Evolutionary conservation across 352 stramenopile genomes (phyloP), one percentile per base, ranked within the genome.

Genomic region (Pythium biforme): DNA sequence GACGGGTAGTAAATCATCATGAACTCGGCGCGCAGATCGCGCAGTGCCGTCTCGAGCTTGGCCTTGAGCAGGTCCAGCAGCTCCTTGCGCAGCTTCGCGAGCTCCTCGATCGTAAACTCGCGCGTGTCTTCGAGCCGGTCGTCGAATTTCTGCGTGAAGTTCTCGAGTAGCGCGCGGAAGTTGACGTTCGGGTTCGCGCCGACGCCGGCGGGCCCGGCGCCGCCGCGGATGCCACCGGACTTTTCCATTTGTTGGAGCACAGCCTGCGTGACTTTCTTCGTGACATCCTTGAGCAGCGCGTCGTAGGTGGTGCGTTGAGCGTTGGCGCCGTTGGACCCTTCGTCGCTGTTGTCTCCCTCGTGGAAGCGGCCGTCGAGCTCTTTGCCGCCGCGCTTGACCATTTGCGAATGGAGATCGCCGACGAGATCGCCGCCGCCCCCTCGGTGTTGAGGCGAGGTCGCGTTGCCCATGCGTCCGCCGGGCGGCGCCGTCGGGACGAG

Each of bases 121-220:
- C 70, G 76, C 29, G 76, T 73, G 29, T 92, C 81, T 55, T 88
- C 79, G 27, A 89, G 67, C 20, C 78, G 76, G 37, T 88, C 75
- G 11, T 90, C 79, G 19, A 93, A 76, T 41, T 88, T 89, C 27
- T 86, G 78, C 29, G 79, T 81, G 60, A 92, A 91, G 64, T 83
- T 88, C 55, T 90, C 77, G 41, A 88, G 63, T 51, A 92, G 66
- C 53, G 88, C 67, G 8, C 77, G 76, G 60, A 86, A 89, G 65
- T 90, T 92, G 53, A 83, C 66, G 49, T 82, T 86, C 10, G 75
- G 71, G 55, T 76, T 81, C 0, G 76, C 64, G 15, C 65, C 68
- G 22, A 72, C 71, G 22, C 73, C 66, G n/a, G 66, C 64, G n/a
- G 72, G 55, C 2, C 64, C 69, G 22, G 55, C 63, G 20, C 47